Evolutionary conservation across 2,329 filamentous ascomycete genomes (phyloP).

Genomic region (Diplodia sapinea): DNA sequence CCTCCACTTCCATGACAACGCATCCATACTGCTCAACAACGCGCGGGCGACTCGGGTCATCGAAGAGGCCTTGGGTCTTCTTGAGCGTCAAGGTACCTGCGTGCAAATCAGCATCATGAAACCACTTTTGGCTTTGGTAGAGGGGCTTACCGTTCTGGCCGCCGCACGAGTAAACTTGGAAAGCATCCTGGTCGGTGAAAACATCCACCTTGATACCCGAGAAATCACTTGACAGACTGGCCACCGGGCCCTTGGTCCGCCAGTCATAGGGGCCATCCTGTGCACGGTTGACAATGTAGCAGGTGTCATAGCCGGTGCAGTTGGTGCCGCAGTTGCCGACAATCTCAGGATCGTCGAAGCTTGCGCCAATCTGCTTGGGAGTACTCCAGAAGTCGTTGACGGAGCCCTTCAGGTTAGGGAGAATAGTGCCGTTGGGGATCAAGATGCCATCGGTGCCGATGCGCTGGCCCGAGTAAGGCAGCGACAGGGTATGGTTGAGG

Average conservation of each 20-base stretch:
- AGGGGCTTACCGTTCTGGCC: conserved; percentile 67
- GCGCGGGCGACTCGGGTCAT: conserved; percentile 61
- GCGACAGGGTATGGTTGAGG: conserved; percentile 73
- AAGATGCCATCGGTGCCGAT: conserved; percentile 66
- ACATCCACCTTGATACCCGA: conserved; percentile 85
- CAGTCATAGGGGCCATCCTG: conserved; percentile 66
- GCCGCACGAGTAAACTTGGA: conserved; percentile 87
- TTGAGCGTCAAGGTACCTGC: conserved; percentile 67
- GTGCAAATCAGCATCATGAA: neutral
- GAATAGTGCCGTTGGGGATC: conserved; percentile 63
- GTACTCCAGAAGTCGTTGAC: conserved; percentile 83
- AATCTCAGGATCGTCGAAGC: conserved; percentile 67
- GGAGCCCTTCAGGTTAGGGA: conserved; percentile 68
- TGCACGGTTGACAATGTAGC: conserved; percentile 70
- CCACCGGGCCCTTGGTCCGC: conserved; percentile 63
- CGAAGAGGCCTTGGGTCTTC: conserved; percentile 68
- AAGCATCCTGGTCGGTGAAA: conserved; percentile 81
- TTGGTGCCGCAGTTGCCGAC: conserved; percentile 76
- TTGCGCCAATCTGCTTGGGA: conserved; percentile 78
- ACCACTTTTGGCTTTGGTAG: neutral
- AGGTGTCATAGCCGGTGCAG: conserved; percentile 86
- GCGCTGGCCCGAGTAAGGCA: conserved; percentile 75
- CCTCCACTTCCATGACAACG: conserved; percentile 88
- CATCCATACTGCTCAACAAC: conserved; percentile 79
- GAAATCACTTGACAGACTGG: conserved; percentile 72